These are phyloP conservation scores for Nicotiana rustica DNA, from an alignment of 305 asterid species.

Conservation along the genomic window DNA sequence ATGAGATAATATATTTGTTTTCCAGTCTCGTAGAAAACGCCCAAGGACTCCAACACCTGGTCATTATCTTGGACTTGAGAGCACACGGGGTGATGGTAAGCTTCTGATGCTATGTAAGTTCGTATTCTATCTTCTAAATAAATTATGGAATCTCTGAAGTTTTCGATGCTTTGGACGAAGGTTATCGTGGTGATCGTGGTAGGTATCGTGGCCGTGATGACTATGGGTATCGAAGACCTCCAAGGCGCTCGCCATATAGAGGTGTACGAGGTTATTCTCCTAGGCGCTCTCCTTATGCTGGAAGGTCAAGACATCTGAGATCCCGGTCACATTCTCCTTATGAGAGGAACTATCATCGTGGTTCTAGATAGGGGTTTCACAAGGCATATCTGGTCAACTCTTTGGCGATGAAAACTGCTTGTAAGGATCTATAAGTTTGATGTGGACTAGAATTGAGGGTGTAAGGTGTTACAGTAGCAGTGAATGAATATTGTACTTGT, in stretches of 20 bases:
- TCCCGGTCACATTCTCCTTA: constrained; percentile 88
- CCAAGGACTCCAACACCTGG: constrained; percentile 98
- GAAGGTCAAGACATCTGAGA: constrained; percentile 80
- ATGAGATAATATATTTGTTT: constrained; percentile 41
- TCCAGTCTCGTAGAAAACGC: constrained; percentile 93
- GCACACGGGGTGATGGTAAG: constrained; percentile 77
- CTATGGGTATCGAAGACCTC: constrained; percentile 72
- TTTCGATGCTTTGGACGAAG: constrained; percentile 47
- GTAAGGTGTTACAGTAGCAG: not conserved
- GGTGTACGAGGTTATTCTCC: constrained; percentile 53
- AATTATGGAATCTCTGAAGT: constrained; percentile 25
- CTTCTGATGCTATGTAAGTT: constrained; percentile 28
- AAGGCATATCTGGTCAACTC: not conserved
- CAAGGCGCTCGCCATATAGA: constrained; percentile 51
- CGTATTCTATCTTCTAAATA: not conserved
- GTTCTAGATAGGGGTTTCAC: constrained; percentile 56
- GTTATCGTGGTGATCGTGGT: constrained; percentile 49
- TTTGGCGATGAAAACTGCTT: not conserved
- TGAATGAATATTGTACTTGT: not conserved
- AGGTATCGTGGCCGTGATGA: constrained; percentile 83
- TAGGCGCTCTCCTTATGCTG: constrained; percentile 67
- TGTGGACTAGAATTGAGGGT: constrained; percentile 18
- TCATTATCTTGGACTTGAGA: constrained; percentile 92
- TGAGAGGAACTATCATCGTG: constrained; percentile 68
- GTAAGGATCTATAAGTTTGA: constrained; percentile 1